phyloP scores from a whole-genome alignment of 495 filamentous ascomycete species.

The Penicillium dipodomyicola region DNA sequence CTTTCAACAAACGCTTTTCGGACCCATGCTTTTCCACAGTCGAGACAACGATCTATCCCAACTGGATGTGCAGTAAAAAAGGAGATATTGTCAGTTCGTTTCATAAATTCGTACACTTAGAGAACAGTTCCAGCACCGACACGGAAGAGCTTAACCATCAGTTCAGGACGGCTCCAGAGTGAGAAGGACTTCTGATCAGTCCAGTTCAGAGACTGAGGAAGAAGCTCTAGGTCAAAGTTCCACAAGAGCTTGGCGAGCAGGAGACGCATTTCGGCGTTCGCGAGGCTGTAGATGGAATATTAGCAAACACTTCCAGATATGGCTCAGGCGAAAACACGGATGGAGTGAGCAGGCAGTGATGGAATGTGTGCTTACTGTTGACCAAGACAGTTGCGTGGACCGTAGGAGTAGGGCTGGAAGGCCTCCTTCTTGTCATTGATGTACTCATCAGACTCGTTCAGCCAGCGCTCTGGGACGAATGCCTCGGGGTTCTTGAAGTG shows the following conservation, averaged over 20 bases:
- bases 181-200: constrained; percentile 41
- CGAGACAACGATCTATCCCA: neutral
- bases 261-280: constrained; percentile 53
- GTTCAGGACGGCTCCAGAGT: constrained; percentile 29
- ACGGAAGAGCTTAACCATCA: constrained; percentile 16
- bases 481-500: constrained; percentile 42
- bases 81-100: neutral
- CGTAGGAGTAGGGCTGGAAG: constrained; percentile 40
- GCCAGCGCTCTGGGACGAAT: constrained; percentile 50
- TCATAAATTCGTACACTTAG: neutral
- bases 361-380: constrained; percentile 28
- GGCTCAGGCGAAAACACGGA: neutral
- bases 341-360: neutral
- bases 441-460: constrained; percentile 26
- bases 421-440: constrained; percentile 23
- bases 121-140: neutral
- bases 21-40: neutral
- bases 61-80: neutral
- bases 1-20: constrained; percentile 1
- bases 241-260: constrained; percentile 51
- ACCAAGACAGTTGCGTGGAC: constrained; percentile 42
- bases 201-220: constrained; percentile 34
- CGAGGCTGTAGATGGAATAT: constrained; percentile 35
- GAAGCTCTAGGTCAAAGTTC: constrained; percentile 49
- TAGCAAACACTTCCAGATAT: constrained; percentile 1